Evolutionary conservation across 75 land plant species (phyloP).

Genomic region (Azolla pinnata): DNA sequence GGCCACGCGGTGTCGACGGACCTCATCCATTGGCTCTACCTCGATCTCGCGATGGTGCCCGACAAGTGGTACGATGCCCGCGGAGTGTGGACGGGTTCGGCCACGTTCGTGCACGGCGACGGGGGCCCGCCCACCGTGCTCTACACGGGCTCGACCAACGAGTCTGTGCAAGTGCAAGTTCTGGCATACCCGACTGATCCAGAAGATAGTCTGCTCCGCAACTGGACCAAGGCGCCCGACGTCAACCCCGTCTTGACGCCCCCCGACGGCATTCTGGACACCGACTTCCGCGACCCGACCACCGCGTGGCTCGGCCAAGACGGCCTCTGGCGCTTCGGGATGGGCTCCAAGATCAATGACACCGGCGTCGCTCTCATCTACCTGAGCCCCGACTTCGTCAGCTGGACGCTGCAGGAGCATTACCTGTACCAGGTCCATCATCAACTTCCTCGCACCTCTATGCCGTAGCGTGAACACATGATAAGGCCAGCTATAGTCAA

Average conservation of each 20-base stretch:
- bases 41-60: conserved; percentile 61
- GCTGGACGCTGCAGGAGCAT: conserved; percentile 32
- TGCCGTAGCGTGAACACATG: no score
- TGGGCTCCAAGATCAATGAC: conserved; percentile 46
- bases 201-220: conserved; percentile 46
- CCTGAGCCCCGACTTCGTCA: conserved; percentile 50
- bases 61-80: conserved; percentile 74
- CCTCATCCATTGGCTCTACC: conserved; percentile 60
- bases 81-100: conserved; percentile 88
- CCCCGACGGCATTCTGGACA: conserved; percentile 37
- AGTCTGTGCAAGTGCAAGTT: conserved; percentile 56
- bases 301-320: conserved; percentile 59
- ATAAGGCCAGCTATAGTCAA: no score
- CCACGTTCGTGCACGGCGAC: conserved; percentile 54
- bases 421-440: conserved; percentile 36
- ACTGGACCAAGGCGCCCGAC: conserved; percentile 49
- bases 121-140: conserved; percentile 42
- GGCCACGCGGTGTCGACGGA: conserved; percentile 76
- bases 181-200: conserved; percentile 54
- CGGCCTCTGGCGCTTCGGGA: conserved; percentile 46
- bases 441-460: no score
- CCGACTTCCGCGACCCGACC: conserved; percentile 79
- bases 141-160: conserved; percentile 69
- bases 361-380: conserved; percentile 55
- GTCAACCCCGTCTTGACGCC: conserved; percentile 71